phyloP scores from a whole-genome alignment of 2,329 filamentous ascomycete species.

The Sporothrix brunneoviolacea region DNA sequence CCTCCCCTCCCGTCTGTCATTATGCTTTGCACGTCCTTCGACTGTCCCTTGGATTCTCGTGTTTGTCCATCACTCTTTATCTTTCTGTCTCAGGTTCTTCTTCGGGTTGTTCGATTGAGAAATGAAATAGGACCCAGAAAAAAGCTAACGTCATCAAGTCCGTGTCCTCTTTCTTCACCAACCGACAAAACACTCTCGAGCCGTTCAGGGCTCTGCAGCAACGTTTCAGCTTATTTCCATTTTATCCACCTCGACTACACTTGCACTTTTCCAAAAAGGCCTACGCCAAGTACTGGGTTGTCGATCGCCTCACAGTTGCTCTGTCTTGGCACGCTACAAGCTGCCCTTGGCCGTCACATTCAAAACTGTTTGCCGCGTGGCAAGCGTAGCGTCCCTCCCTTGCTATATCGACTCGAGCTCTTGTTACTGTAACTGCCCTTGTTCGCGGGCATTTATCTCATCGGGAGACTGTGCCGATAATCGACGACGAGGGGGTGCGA shows the following conservation, averaged over 20 bases:
- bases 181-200: conserved; percentile 1
- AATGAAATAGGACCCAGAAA: not conserved
- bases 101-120: not conserved
- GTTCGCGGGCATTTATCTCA: not conserved
- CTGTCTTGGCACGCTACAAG: conserved; percentile 9
- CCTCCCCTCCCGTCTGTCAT: not conserved
- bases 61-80: not conserved
- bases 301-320: not conserved
- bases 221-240: conserved; percentile 8
- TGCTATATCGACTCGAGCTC: not conserved
- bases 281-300: not conserved
- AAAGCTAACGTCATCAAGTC: conserved; percentile 16
- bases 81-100: conserved; percentile 11
- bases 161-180: not conserved
- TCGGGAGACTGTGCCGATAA: not conserved
- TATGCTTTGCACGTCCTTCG: conserved; percentile 11
- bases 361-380: conserved; percentile 4
- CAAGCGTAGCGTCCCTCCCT: not conserved
- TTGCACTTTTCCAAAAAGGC: not conserved
- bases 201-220: not conserved
- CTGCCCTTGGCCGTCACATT: not conserved
- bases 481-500: not conserved
- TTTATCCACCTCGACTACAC: conserved; percentile 7
- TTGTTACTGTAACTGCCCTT: not conserved
- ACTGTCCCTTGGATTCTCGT: not conserved